Conservation (phyloP, 1,139 yeast species). For the Williopsis jadinii region DNA sequence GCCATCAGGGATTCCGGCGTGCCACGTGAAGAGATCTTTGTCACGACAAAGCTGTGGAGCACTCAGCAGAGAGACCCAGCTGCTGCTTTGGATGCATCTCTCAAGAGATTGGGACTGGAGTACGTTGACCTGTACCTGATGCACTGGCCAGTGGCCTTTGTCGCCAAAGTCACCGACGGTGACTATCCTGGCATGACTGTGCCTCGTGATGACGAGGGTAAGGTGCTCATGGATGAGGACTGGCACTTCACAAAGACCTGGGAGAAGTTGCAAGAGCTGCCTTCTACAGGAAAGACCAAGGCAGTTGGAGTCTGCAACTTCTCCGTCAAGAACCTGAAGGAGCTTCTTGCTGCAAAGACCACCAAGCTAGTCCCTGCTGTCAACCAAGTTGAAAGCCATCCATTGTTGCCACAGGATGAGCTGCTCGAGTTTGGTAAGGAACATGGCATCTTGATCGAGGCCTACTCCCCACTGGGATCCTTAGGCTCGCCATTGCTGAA, state of each 20-base stretch:
- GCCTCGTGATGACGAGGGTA: slow-evolving; percentile 38
- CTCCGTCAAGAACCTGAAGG: slow-evolving; percentile 45
- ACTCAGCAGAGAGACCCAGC: slow-evolving; percentile 41
- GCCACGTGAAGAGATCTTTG: slow-evolving; percentile 62
- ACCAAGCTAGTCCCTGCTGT: slow-evolving; percentile 56
- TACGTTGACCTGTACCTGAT: slow-evolving; percentile 78
- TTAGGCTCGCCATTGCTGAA: slow-evolving; percentile 56
- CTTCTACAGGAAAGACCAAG: slow-evolving; percentile 49
- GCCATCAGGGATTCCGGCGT: slow-evolving; percentile 61
- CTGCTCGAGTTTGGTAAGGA: slow-evolving; percentile 46
- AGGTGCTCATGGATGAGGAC: slow-evolving; percentile 36
- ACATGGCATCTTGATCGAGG: slow-evolving; percentile 56
- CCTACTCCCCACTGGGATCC: slow-evolving; percentile 78
- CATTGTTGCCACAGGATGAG: slow-evolving; percentile 64
- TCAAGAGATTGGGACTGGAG: slow-evolving; percentile 62
- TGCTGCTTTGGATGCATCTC: slow-evolving; percentile 47
- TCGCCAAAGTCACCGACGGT: slow-evolving; percentile 24
- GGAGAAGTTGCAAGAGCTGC: slow-evolving; percentile 57
- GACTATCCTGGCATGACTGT: slow-evolving; percentile 31
- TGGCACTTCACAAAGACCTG: slow-evolving; percentile 65
- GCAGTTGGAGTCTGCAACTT: slow-evolving; percentile 81
- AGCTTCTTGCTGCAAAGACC: slow-evolving; percentile 43
- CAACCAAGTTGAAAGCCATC: slow-evolving; percentile 74
- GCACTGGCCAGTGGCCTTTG: slow-evolving; percentile 78
- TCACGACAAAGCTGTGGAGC: slow-evolving; percentile 80